Conservation (phyloP, 1,139 yeast genomes). For the Kodamaea plutei region DNA sequence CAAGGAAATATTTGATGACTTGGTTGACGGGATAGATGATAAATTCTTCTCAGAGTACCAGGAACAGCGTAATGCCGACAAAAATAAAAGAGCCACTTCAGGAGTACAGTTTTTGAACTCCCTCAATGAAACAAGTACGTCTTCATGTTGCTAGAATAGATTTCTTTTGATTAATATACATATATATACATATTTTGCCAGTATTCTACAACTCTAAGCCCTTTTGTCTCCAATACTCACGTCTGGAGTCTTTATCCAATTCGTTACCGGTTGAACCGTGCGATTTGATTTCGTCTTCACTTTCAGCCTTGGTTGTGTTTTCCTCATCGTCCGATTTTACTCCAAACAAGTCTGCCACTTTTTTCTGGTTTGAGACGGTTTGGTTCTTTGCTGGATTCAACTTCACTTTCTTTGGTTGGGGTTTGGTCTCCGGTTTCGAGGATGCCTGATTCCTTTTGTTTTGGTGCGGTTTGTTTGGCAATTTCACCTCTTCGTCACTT, state of each 20-base stretch:
- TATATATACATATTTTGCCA: too few species aligned
- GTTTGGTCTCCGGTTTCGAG: constrained; percentile 7
- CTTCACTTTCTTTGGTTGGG: constrained; percentile 4
- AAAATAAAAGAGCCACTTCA: constrained; percentile 2
- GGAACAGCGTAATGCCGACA: constrained; percentile 5
- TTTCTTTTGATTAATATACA: neutral
- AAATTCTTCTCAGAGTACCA: constrained; percentile 11
- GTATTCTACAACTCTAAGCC: constrained; percentile 32
- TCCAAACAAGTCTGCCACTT: constrained; percentile 27
- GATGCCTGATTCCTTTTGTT: constrained; percentile 2
- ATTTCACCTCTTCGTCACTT: constrained; percentile 26
- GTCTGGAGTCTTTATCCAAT: constrained; percentile 32
- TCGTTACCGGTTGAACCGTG: constrained; percentile 10
- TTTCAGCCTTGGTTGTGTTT: constrained; percentile 13
- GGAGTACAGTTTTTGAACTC: constrained; percentile 9
- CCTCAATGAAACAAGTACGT: constrained; percentile 3
- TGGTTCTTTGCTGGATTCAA: constrained; percentile 4
- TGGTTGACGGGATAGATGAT: constrained; percentile 43
- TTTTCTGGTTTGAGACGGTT: constrained; percentile 11
- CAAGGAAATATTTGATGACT: constrained; percentile 35
- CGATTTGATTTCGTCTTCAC: constrained; percentile 8
- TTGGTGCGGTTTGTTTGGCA: constrained; percentile 2
- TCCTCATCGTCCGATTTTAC: constrained; percentile 16
- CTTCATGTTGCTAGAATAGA: constrained; percentile 4
- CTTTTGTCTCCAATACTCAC: constrained; percentile 45